A percentile compares a stretch with the other conserved stretches of the same genome.
Evolutionary conservation across 2,329 filamentous ascomycete genomes (phyloP).

Genomic region (Clarireedia hainanense): DNA sequence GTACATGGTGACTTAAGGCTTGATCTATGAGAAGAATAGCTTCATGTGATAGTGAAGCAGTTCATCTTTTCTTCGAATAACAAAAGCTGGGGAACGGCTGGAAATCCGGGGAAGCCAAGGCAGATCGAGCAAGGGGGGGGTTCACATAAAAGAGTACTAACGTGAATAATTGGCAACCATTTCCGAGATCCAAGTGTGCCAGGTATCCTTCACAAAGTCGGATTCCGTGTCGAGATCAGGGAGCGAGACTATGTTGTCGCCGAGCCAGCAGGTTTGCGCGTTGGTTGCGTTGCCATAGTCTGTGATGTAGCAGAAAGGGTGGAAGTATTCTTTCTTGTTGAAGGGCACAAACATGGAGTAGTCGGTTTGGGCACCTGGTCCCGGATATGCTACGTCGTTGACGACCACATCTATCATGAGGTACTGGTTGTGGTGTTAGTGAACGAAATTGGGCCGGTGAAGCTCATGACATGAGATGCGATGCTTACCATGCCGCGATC

Average conservation of each 20-base stretch:
- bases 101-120: constrained; percentile 22
- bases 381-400: constrained; percentile 35
- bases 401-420: constrained; percentile 40
- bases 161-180: constrained; percentile 17
- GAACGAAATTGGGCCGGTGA: not conserved
- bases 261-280: constrained; percentile 19
- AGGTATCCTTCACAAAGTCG: constrained; percentile 8
- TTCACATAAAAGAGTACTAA: constrained; percentile 32
- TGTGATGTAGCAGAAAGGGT: constrained; percentile 20
- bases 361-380: constrained; percentile 7
- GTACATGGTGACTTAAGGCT: not conserved
- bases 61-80: not conserved
- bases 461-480: not conserved
- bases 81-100: constrained; percentile 52
- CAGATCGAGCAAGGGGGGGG: constrained; percentile 38
- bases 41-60: not conserved
- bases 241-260: constrained; percentile 35
- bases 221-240: constrained; percentile 34
- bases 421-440: constrained; percentile 26
- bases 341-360: constrained; percentile 16
- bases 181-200: constrained; percentile 12
- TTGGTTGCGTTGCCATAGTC: constrained; percentile 30
- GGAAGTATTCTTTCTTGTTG: constrained; percentile 13
- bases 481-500: constrained; percentile 36
- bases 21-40: not conserved